Conservation (phyloP, 345 rosid genomes). For the Eucalyptus pumila region DNA sequence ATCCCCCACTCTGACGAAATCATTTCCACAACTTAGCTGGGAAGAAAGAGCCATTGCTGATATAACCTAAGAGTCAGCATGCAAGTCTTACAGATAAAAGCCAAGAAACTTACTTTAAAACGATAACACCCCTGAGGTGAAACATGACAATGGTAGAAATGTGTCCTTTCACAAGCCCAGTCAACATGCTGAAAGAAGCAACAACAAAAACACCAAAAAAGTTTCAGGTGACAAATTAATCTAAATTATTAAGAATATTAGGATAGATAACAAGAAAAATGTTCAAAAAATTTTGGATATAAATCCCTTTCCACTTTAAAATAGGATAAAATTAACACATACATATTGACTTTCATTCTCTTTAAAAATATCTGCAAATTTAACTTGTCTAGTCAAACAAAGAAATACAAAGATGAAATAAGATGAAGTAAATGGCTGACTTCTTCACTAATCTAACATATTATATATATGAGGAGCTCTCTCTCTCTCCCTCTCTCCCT, state of each 20-base stretch:
- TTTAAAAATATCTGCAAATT: neutral
- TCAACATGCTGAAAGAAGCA: conserved; percentile 17
- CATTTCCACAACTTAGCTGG: neutral
- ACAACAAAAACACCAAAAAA: neutral
- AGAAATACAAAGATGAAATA: neutral
- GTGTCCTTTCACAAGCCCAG: conserved; percentile 44
- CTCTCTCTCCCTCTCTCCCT: no score
- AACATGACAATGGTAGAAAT: conserved; percentile 46
- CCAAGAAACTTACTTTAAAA: conserved; percentile 35
- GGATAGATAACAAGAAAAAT: neutral
- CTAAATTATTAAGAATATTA: neutral
- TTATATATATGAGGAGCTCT: neutral
- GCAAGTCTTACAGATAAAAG: neutral
- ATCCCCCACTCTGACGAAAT: neutral
- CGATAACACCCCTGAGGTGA: conserved; percentile 16
- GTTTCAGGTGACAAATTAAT: neutral
- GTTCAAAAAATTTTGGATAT: neutral
- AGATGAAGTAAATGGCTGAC: neutral
- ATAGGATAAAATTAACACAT: neutral
- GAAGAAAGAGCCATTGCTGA: neutral
- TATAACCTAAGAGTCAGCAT: neutral
- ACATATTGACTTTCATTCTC: neutral
- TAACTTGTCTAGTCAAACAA: neutral
- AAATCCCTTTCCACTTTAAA: neutral
- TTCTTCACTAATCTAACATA: neutral